A percentile compares a stretch with the other conserved stretches of the same genome.
phyloP scores from a whole-genome alignment of 1,284 basidiomycete genomes.

The Cerrena zonata region DNA sequence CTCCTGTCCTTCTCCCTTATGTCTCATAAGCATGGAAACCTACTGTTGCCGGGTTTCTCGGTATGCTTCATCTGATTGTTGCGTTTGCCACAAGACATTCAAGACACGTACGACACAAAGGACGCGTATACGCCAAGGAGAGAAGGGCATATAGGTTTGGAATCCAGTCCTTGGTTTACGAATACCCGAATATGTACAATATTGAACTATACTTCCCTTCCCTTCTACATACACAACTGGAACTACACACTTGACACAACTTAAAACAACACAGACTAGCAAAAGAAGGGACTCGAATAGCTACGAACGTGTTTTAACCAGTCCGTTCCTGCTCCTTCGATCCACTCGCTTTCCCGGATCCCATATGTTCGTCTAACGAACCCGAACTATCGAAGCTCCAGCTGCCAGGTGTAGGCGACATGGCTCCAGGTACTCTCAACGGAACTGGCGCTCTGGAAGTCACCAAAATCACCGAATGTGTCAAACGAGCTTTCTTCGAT shows the following conservation, averaged over 20 bases:
- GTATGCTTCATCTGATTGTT: too few species aligned
- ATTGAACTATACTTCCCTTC: too few species aligned
- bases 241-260: neutral
- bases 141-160: neutral
- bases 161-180: neutral
- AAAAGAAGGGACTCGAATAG: neutral
- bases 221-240: too few species aligned
- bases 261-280: neutral
- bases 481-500: slow-evolving; percentile 58
- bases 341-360: slow-evolving; percentile 13
- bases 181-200: neutral
- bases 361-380: slow-evolving; percentile 23
- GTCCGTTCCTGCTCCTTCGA: slow-evolving; percentile 25
- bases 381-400: slow-evolving; percentile 54
- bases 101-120: too few species aligned
- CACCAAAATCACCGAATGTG: slow-evolving; percentile 70
- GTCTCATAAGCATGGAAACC: too few species aligned
- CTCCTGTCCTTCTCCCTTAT: too few species aligned
- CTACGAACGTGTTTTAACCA: slow-evolving; percentile 9
- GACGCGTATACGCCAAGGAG: too few species aligned
- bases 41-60: too few species aligned
- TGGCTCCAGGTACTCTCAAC: slow-evolving; percentile 41
- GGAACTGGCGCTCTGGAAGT: slow-evolving; percentile 56
- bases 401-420: slow-evolving; percentile 60
- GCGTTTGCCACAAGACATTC: too few species aligned